Percentiles rank a stretch among this genome's conserved stretches.
Conservation (phyloP, 2,329 filamentous ascomycete genomes). For the Septoria linicola region DNA sequence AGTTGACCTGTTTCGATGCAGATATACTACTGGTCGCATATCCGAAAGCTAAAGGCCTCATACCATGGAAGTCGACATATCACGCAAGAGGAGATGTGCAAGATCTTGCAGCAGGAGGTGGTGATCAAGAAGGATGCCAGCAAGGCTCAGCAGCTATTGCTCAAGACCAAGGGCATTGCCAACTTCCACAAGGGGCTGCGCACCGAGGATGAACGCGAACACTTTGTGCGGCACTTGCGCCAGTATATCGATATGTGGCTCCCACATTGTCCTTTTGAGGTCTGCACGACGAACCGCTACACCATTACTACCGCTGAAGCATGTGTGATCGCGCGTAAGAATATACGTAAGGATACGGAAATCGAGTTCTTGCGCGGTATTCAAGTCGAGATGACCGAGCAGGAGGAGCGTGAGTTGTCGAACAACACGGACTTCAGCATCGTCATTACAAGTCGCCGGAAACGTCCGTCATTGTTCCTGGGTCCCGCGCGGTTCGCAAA, state of each 20-base stretch:
- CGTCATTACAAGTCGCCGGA: slow-evolving; percentile 88
- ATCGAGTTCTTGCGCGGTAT: slow-evolving; percentile 91
- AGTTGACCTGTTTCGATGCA: slow-evolving; percentile 41
- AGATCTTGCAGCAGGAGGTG: slow-evolving; percentile 63
- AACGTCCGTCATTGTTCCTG: slow-evolving; percentile 86
- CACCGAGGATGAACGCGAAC: slow-evolving; percentile 76
- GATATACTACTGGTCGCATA: slow-evolving; percentile 95
- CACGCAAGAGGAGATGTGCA: slow-evolving; percentile 61
- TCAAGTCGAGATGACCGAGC: slow-evolving; percentile 85
- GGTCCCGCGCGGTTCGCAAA: slow-evolving; percentile 95
- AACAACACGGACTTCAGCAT: slow-evolving; percentile 95
- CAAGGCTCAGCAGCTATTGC: slow-evolving; percentile 68
- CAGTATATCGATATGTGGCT: slow-evolving; percentile 92
- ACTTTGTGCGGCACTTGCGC: slow-evolving; percentile 80
- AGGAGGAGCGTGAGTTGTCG: slow-evolving; percentile 82
- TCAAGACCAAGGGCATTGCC: slow-evolving; percentile 70
- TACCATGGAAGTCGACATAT: slow-evolving; percentile 83
- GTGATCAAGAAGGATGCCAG: slow-evolving; percentile 71
- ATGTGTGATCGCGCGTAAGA: slow-evolving; percentile 74
- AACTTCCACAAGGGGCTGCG: slow-evolving; percentile 65
- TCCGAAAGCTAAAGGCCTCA: slow-evolving; percentile 87
- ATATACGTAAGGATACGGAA: slow-evolving; percentile 76
- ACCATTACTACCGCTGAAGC: slow-evolving; percentile 89
- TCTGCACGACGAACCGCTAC: slow-evolving; percentile 90
- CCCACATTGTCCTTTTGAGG: slow-evolving; percentile 91